A percentile compares a stretch with the other conserved stretches of the same genome.
Conservation (phyloP, 257 asterid species). For the Cinchona pubescens region DNA sequence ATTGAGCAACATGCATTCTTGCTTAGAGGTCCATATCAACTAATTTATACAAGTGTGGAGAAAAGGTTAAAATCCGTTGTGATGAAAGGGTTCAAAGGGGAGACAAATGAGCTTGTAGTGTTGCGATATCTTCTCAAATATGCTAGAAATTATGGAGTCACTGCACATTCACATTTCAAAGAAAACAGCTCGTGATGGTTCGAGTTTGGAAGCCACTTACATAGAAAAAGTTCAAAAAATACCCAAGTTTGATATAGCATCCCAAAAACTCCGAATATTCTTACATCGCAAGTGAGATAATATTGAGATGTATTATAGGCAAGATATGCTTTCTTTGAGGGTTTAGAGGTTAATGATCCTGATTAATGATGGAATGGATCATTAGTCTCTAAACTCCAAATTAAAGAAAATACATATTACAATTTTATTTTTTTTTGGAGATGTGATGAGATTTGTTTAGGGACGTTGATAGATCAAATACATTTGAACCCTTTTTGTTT, state of each 20-base stretch:
- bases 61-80: conserved; percentile 14
- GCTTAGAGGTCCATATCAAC: background rate
- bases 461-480: too few relatives aligned
- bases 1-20: conserved; percentile 17
- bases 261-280: background rate
- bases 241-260: background rate
- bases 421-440: too few relatives aligned
- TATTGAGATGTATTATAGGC: background rate
- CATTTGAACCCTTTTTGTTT: background rate
- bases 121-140: conserved; percentile 18
- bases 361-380: background rate
- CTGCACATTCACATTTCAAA: conserved; percentile 13
- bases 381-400: background rate
- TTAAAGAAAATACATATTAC: background rate
- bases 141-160: conserved; percentile 1
- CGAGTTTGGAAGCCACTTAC: conserved; percentile 10
- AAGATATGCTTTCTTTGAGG: background rate
- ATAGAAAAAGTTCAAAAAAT: conserved; percentile 1
- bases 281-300: background rate
- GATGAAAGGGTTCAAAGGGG: conserved; percentile 28
- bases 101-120: conserved; percentile 10
- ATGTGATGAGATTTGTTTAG: background rate
- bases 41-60: conserved; percentile 3
- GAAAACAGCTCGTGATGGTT: background rate
- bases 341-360: background rate